These are phyloP conservation scores for Podosphaera leucotricha DNA, from an alignment of 2,329 filamentous ascomycete genomes.

Conservation along the genomic window DNA sequence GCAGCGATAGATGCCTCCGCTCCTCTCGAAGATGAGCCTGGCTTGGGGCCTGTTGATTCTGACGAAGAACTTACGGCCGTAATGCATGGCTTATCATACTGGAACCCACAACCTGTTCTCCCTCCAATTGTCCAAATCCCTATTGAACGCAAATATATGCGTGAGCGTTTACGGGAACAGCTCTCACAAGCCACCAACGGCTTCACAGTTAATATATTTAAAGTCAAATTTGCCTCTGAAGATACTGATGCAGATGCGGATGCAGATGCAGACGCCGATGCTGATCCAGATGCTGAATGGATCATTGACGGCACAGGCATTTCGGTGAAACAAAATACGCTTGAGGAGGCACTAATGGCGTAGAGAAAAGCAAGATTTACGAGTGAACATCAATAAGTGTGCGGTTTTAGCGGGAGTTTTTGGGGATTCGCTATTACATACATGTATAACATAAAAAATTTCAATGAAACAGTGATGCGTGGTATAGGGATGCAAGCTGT, in stretches of 20 bases:
- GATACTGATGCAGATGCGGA: slow-evolving; percentile 37
- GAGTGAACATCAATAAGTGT: too few species aligned
- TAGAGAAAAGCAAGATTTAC: too few species aligned
- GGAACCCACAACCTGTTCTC: slow-evolving; percentile 56
- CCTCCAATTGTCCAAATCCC: slow-evolving; percentile 37
- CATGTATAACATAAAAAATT: too few species aligned
- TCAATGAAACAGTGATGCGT: too few species aligned
- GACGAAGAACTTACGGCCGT: slow-evolving; percentile 84
- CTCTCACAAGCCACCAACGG: slow-evolving; percentile 42
- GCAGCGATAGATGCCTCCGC: slow-evolving; percentile 88
- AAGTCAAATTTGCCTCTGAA: slow-evolving; percentile 26
- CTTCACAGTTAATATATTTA: slow-evolving; percentile 41
- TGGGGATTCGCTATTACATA: too few species aligned
- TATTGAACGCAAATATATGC: slow-evolving; percentile 38
- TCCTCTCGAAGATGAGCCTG: slow-evolving; percentile 58
- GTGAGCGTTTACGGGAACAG: slow-evolving; percentile 39
- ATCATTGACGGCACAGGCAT: background rate
- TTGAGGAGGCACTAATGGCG: too few species aligned
- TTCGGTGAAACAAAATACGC: too few species aligned
- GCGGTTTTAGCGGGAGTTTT: too few species aligned
- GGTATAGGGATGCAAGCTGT: too few species aligned
- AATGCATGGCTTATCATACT: slow-evolving; percentile 56
- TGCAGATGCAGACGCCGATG: too few species aligned
- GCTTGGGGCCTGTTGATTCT: slow-evolving; percentile 64
- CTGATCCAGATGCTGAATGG: too few species aligned